Percentiles rank a stretch among this genome's conserved stretches.
Conservation (phyloP, 2,329 filamentous ascomycete species). For the Verticillium nonalfalfae region DNA sequence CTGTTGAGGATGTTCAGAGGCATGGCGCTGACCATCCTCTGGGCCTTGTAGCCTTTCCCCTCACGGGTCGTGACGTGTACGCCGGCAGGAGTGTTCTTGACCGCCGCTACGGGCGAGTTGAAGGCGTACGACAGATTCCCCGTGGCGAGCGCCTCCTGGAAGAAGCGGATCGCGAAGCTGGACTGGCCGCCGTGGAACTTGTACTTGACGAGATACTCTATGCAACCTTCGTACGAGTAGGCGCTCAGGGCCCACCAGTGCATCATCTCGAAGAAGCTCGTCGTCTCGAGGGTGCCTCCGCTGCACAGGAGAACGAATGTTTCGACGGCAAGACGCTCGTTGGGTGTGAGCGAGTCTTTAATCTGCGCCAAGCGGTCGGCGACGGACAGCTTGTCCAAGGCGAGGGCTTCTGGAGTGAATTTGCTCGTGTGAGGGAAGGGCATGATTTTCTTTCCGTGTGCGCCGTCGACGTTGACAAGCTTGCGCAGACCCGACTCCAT, state of each 20-base stretch:
- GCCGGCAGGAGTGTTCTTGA: slow-evolving; percentile 18
- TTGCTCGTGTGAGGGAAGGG: slow-evolving; percentile 31
- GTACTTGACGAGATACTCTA: slow-evolving; percentile 31
- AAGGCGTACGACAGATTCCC: slow-evolving; percentile 33
- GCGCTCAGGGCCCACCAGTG: slow-evolving; percentile 37
- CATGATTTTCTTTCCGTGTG: slow-evolving; percentile 26
- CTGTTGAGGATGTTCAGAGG: slow-evolving; percentile 36
- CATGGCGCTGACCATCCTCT: slow-evolving; percentile 31
- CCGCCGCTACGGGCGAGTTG: slow-evolving; percentile 24
- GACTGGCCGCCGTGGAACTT: slow-evolving; percentile 37
- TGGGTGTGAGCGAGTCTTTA: slow-evolving; percentile 24
- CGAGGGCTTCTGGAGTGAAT: slow-evolving; percentile 21
- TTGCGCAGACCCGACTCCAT: slow-evolving; percentile 29
- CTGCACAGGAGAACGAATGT: slow-evolving; percentile 34
- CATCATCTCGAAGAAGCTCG: slow-evolving; percentile 38
- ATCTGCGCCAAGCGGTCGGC: slow-evolving; percentile 35
- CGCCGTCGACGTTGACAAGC: slow-evolving; percentile 39
- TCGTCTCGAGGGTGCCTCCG: slow-evolving; percentile 32
- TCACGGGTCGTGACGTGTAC: slow-evolving; percentile 26
- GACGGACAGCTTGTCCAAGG: slow-evolving; percentile 32
- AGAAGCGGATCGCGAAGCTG: slow-evolving; percentile 36
- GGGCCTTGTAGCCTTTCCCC: slow-evolving; percentile 19
- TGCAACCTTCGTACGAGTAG: slow-evolving; percentile 30
- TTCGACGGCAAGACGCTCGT: slow-evolving; percentile 33
- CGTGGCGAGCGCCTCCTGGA: slow-evolving; percentile 30